Base-by-base conservation (phyloP, 2,329 filamentous ascomycete genomes). In the Diplocarpon mali region DNA sequence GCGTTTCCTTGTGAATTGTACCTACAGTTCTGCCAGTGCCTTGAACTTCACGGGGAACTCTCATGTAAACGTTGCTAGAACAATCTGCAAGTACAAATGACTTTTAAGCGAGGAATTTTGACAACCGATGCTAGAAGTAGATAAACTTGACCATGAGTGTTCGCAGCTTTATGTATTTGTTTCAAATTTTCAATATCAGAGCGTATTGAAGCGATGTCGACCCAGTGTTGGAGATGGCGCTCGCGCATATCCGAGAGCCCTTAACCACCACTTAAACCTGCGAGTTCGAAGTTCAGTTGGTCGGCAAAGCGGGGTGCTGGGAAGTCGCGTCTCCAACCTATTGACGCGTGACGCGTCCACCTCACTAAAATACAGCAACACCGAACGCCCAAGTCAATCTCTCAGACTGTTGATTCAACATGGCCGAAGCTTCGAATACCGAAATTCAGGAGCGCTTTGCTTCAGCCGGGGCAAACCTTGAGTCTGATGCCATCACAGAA, bases 401-500 rank as follows among this genome's bases (percentile, higher is more conserved):
- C 39, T 28, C 39, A 9, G 28, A 35, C 13, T 16, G 11, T 10
- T 3, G 10, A 4, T 42, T 9, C 41, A 41, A 10, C 12, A 47
- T 47, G 45, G 29, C 45, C 14, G 45, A 47, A 17, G 8, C 29
- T 13, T 28, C 38, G 14, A 44, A 44, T 16, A 28, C 34, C 15
- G 45, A 46, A 36, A 36, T 60, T 13, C 56, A 56, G 46, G 53
- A 56, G 40, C 52, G 53, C 13, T 62, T 62, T 46, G 48, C 52
- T 6, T 39, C 54, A 28, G 48, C 53, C 10, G 53, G 48, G 15
- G 43, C 44, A 11, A 44, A 51, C 13, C 70, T 96, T 5, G 77
- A 86, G 50, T 69, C 79, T 52, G 90, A 96, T 63, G 76, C 96
- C 46, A 69, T 87, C 52, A 69, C 73, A 42, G 89, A 95, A 67